Base-by-base conservation (phyloP, 768 basidiomycete species). In the Cyclocybe cylindracea region DNA sequence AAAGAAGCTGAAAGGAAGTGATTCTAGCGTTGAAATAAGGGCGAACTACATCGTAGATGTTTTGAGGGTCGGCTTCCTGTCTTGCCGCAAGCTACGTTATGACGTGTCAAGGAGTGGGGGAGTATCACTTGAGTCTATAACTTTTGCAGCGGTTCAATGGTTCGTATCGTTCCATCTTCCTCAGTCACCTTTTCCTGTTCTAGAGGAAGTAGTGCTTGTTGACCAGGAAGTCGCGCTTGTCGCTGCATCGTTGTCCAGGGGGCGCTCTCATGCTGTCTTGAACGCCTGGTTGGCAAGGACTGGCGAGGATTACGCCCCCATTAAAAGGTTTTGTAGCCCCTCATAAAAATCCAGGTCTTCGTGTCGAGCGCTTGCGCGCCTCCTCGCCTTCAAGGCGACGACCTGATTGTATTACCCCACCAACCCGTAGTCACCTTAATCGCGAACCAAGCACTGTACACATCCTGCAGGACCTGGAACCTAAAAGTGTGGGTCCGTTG, bases 251-350 rank as follows among this genome's bases (percentile, higher is more conserved):
- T 72, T 66, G 13, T 55, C 46, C 40, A 70, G 43, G 29, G 44
- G 37, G 1, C 67, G 68, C 10, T 60, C 45, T 52, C 54, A 29
- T 39, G 31, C 16, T 31, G 31, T 19, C 33, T 31, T 16, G 5
- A 11, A 39, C 39, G 11, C 11, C 18, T 35, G 34, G 32, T 42
- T n/a, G 24, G 19, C 18, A 7, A 29, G 14, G 39, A 10, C 10
- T n/a, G 8, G 18, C 13, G 32, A 47, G 44, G 19, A 54, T 64
- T 42, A 36, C 67, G 66, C 36, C 61, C 64, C 10, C 69, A 69
- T 56, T 69, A 63, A 0, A 72, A 61, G 9, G 73, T 64, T 19
- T 61, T 64, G 41, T 72, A 73, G 1, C 72, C 73, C 46, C 71
- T 68, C 11, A 49, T 49, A 35, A 70, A 64, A 32, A 61, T 55